phyloP scores from a whole-genome alignment of 2,329 filamentous ascomycete species.

The Leptographium lundbergii region DNA sequence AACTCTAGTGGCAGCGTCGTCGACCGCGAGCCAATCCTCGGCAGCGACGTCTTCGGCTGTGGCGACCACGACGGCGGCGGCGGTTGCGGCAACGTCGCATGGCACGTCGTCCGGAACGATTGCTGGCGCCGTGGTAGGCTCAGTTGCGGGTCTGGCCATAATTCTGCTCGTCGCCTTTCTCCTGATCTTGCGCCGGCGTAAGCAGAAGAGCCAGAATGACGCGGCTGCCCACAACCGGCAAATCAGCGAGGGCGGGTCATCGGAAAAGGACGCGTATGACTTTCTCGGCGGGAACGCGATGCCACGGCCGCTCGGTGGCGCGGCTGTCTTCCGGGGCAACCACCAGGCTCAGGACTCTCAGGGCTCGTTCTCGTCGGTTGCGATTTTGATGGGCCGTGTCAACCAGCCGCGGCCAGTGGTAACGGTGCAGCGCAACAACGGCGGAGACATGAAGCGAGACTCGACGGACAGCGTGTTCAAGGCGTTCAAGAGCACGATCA shows the following conservation, averaged over 20 bases:
- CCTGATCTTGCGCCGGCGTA: constrained; percentile 44
- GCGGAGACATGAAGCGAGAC: constrained; percentile 40
- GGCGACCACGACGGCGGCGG: constrained; percentile 1
- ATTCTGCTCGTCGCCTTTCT: constrained; percentile 63
- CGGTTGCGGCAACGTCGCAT: constrained; percentile 9
- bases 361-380: constrained; percentile 49
- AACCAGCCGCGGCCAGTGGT: constrained; percentile 30
- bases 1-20: constrained; percentile 11
- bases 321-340: constrained; percentile 32
- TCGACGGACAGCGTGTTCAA: constrained; percentile 44
- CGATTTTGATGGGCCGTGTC: constrained; percentile 52
- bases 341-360: constrained; percentile 41
- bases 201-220: constrained; percentile 38
- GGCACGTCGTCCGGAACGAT: constrained; percentile 38
- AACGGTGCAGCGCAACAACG: constrained; percentile 22
- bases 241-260: constrained; percentile 29
- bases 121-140: constrained; percentile 69
- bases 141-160: constrained; percentile 60
- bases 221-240: constrained; percentile 30
- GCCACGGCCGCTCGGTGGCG: constrained; percentile 18
- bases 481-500: constrained; percentile 49
- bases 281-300: constrained; percentile 31
- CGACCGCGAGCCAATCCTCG: constrained; percentile 12
- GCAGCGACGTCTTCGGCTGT: constrained; percentile 7
- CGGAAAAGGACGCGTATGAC: constrained; percentile 45